Evolutionary conservation across 768 basidiomycete species (phyloP).

Genomic region (Termitomyces sp.): DNA sequence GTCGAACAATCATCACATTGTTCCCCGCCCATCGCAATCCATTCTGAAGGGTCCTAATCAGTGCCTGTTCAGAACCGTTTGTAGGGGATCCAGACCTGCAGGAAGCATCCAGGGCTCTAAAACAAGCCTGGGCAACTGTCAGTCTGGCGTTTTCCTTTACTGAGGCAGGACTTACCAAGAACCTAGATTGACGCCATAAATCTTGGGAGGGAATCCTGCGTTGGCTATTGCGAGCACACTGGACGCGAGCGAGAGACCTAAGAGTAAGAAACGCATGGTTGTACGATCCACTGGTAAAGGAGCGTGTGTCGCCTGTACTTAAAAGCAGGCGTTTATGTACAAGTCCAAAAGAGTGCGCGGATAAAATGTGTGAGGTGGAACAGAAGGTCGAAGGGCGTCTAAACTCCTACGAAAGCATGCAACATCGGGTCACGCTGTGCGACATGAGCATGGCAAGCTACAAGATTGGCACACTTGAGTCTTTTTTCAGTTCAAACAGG

Average conservation of each 20-base stretch:
- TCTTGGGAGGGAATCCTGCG: slow-evolving; percentile 24
- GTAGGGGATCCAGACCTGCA: slow-evolving; percentile 36
- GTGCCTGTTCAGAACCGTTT: neutral
- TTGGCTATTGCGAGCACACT: slow-evolving; percentile 13
- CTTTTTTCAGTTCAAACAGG: neutral
- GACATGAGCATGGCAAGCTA: neutral
- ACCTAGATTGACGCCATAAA: slow-evolving; percentile 26
- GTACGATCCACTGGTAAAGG: slow-evolving; percentile 1
- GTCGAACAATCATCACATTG: slow-evolving; percentile 53
- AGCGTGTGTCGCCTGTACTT: slow-evolving; percentile 1
- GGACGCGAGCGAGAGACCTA: slow-evolving; percentile 10
- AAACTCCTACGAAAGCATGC: slow-evolving; percentile 10
- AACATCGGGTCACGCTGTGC: slow-evolving; percentile 14
- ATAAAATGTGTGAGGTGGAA: slow-evolving; percentile 3
- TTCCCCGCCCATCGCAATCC: slow-evolving; percentile 74
- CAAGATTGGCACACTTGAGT: neutral
- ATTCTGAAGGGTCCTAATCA: slow-evolving; percentile 41
- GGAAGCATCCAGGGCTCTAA: slow-evolving; percentile 86
- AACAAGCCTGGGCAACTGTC: slow-evolving; percentile 51
- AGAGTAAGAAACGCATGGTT: slow-evolving; percentile 11
- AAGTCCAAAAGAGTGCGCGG: neutral
- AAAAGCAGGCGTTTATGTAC: slow-evolving; percentile 1
- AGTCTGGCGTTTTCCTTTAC: neutral
- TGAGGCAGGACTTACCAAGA: slow-evolving; percentile 38
- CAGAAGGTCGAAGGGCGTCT: neutral